Evolutionary conservation across 2,329 filamentous ascomycete genomes (phyloP).

Genomic region (Thielaviopsis euricoi): DNA sequence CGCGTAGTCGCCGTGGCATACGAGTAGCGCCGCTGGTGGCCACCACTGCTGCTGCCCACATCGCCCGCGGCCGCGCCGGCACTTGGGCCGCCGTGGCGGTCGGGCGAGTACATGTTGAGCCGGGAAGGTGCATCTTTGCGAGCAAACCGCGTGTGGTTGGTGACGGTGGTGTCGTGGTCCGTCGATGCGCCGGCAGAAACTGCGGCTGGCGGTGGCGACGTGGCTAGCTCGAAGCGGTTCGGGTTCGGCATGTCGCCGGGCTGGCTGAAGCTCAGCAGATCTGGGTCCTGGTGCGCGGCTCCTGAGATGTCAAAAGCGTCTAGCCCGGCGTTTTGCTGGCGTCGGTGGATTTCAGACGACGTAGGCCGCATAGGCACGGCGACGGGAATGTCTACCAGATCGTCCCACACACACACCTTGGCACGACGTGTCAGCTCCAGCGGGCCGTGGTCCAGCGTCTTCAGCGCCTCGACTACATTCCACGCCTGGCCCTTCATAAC

Average conservation of each 20-base stretch:
- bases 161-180: background rate
- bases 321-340: slow-evolving; percentile 29
- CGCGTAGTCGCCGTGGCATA: slow-evolving; percentile 32
- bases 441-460: slow-evolving; percentile 80
- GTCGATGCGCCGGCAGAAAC: slow-evolving; percentile 4
- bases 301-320: slow-evolving; percentile 81
- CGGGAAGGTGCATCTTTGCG: slow-evolving; percentile 25
- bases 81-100: slow-evolving; percentile 20
- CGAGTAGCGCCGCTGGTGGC: slow-evolving; percentile 34
- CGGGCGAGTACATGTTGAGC: slow-evolving; percentile 28
- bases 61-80: slow-evolving; percentile 20
- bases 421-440: slow-evolving; percentile 80
- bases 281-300: slow-evolving; percentile 27
- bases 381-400: slow-evolving; percentile 87
- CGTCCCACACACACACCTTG: slow-evolving; percentile 94
- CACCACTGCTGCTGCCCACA: slow-evolving; percentile 17
- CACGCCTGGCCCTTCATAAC: slow-evolving; percentile 99
- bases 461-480: slow-evolving; percentile 97
- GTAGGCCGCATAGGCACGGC: slow-evolving; percentile 78
- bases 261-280: slow-evolving; percentile 53
- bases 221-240: slow-evolving; percentile 54
- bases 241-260: slow-evolving; percentile 55
- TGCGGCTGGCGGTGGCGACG: slow-evolving; percentile 20
- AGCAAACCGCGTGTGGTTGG: slow-evolving; percentile 11
- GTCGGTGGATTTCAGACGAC: slow-evolving; percentile 67